Evolutionary conservation across 148 eudicot species (phyloP), one percentile per base, ranked within the genome.

Genomic region (Chenopodium album): DNA sequence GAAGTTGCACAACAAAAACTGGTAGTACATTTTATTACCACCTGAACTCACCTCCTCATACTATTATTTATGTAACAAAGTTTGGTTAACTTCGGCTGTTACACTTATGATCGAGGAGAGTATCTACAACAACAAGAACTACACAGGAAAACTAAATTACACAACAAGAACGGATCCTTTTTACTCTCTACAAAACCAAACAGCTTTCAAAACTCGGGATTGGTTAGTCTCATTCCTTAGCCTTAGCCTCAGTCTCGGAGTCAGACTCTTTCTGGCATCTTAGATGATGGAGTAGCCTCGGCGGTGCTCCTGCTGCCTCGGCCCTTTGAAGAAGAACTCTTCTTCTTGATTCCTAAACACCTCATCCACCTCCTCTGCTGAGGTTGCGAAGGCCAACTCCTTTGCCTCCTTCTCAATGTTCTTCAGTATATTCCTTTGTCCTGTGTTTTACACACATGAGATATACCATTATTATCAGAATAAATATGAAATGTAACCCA

Each of bases 351-450:
- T 85, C 84, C 68, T 71, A 59, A 95, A 81, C 22, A 90, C 84
- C 67, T 85, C 78, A 5, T 88, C 92, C 64, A 95, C 94, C 71
- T 87, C 91, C 7, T 76, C 86, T 0, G 91, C 89, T n/a, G 90
- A 73, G 7, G 72, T 76, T 0, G 87, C 85, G 3, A 93, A 95
- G 0, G 92, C 87, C 79, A 95, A 70, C 88, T 91, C 92, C 83
- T 89, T 90, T 0, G 98, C 99, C 34, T 89, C 94, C 60, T 67
- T 87, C 84, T 94, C 92, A 11, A 91, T 71, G 28, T 90, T 91
- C 76, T 75, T 89, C 69, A 90, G 22, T 75, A 95, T 83, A 82
- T 87, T 91, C 84, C 80, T 87, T 78, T 78, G 83, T 48, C 97
- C 97, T 89, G 87, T 89, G 87, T 74, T 17, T 1, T 1, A 12